Conservation (phyloP, 2,329 filamentous ascomycete species). For the Mollisiaceae sp. region DNA sequence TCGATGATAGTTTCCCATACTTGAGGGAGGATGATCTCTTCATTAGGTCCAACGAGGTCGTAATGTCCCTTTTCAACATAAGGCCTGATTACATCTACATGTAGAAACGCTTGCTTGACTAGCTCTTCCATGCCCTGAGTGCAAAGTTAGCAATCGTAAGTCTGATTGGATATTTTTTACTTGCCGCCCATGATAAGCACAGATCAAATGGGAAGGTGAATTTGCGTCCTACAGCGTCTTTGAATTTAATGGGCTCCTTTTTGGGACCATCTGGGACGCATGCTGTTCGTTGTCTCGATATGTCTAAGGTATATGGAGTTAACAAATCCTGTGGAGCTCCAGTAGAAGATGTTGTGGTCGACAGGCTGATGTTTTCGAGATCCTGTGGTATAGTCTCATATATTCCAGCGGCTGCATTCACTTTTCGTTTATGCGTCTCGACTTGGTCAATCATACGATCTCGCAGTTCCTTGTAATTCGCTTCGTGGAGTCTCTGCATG, state of each 20-base stretch:
- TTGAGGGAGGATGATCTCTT: slow-evolving; percentile 80
- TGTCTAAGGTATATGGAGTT: too few relatives aligned
- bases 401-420: neutral
- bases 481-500: slow-evolving; percentile 6
- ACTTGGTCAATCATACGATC: slow-evolving; percentile 3
- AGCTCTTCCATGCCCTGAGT: slow-evolving; percentile 82
- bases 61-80: slow-evolving; percentile 81
- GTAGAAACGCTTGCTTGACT: slow-evolving; percentile 84
- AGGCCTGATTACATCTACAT: slow-evolving; percentile 76
- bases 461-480: slow-evolving; percentile 1
- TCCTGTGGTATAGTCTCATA: neutral
- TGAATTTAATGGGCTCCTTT: slow-evolving; percentile 82
- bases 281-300: too few relatives aligned
- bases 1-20: slow-evolving; percentile 84
- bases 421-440: neutral
- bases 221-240: slow-evolving; percentile 88
- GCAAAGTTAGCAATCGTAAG: slow-evolving; percentile 20
- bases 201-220: slow-evolving; percentile 90
- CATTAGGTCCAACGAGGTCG: slow-evolving; percentile 78
- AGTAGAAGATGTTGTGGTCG: neutral
- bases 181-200: slow-evolving; percentile 82
- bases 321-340: neutral
- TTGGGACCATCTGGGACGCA: slow-evolving; percentile 47
- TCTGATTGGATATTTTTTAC: slow-evolving; percentile 42
- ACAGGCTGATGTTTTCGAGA: neutral